Base-by-base conservation (phyloP, 306 rosid species). In the Corylus americana region DNA sequence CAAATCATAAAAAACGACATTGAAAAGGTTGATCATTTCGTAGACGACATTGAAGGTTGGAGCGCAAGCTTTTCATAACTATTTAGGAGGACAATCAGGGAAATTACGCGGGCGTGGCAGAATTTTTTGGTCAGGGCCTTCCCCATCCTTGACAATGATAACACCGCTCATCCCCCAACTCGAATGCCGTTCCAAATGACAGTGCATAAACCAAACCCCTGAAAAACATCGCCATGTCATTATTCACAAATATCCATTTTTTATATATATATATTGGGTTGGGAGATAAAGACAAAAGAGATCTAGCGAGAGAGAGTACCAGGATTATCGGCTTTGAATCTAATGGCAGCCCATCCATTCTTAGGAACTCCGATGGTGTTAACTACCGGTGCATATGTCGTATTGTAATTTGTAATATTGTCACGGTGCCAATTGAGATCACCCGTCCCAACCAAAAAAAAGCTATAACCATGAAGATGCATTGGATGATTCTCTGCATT, bases 401-500 rank as follows among this genome's bases (percentile, higher is more conserved):
- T 76, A 27, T 84, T 84, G 57, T 79, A 76, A 5, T 71, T 78
- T 5, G 74, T 74, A 3, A 5, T 54, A 0, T 20, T 20, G 64
- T 86, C 29, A 7, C 66, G n/a, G n/a, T n/a, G n/a, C n/a, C n/a
- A n/a, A 29, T 80, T 86, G 0, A 87, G 87, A 22, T 17, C 44
- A 13, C 81, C 89, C 2, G 55, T 58, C 58, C 89, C 89, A 14
- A 86, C 80, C 73, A 80, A 37, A 17, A 55, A 86, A 80, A 86
- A 86, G 53, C 81, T 84, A 47, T 16, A 86, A 8, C 92, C 92
- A 69, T 88, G 92, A 20, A 86, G 77, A 73, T 88, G 92, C 72
- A 86, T 68, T 0, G 90, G 88, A 58, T 88, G 92, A 71, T 84
- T 86, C 87, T 83, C 87, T 4, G 89, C 64, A 8, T 70, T 64